phyloP scores from a whole-genome alignment of 1,284 basidiomycete genomes.

The Trichosporon sp. region DNA sequence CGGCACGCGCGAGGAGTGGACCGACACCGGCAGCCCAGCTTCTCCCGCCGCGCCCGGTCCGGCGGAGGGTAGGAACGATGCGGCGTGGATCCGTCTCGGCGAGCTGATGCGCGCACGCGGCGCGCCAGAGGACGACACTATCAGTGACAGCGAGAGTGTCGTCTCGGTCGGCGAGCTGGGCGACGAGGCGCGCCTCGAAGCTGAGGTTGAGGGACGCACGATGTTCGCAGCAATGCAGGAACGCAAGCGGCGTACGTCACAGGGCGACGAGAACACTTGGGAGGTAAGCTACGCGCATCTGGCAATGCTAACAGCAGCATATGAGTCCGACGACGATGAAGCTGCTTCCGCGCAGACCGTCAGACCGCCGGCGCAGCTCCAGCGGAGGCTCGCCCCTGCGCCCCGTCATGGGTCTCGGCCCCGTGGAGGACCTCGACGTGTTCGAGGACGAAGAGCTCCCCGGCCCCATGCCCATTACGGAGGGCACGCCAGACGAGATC shows the following conservation, averaged over 20 bases:
- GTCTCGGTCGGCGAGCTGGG: conserved; percentile 83
- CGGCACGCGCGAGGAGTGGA: conserved; percentile 38
- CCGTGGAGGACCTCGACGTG: conserved; percentile 65
- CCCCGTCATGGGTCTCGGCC: conserved; percentile 73
- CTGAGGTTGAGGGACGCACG: conserved; percentile 62
- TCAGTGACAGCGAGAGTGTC: conserved; percentile 87
- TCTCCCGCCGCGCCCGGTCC: conserved; percentile 29
- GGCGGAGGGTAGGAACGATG: conserved; percentile 40
- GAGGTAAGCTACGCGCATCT: conserved; percentile 65
- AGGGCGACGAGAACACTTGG: conserved; percentile 77
- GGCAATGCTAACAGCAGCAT: conserved; percentile 63
- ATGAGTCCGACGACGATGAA: conserved; percentile 93
- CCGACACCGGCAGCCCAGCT: conserved; percentile 22
- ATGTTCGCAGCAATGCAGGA: conserved; percentile 60
- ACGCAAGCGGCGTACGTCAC: conserved; percentile 34
- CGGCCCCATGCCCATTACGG: conserved; percentile 68
- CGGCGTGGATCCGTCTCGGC: conserved; percentile 49
- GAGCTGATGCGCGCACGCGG: conserved; percentile 47
- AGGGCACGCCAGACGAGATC: conserved; percentile 50
- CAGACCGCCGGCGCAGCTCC: conserved; percentile 65
- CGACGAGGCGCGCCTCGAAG: conserved; percentile 64
- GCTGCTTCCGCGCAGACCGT: conserved; percentile 82
- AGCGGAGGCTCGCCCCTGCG: conserved; percentile 73
- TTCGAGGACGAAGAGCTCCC: conserved; percentile 64
- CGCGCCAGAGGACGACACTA: conserved; percentile 59